Evolutionary conservation across 306 rosid species (phyloP), one percentile per base, ranked within the genome.

Genomic region (Calophaca sinica): DNA sequence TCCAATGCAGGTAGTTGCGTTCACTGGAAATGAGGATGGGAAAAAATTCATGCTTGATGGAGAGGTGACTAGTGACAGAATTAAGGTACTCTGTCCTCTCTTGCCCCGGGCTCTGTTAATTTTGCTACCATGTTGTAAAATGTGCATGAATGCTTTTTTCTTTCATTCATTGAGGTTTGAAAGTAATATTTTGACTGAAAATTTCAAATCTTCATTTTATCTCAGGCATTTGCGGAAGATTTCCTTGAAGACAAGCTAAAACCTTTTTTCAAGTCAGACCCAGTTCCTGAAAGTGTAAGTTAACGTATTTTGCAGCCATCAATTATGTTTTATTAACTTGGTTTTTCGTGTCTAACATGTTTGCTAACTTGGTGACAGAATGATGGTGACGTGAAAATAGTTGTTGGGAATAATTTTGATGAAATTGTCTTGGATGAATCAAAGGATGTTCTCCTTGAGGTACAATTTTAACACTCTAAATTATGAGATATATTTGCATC

Each of bases 361-460:
- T 38, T 41, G 49, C 10, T 51, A 36, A n/a, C 74, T 52, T 50
- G 51, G 31, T 79, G 39, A 66, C 87, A 96, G 99, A 96, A 96
- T 62, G 94, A 89, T 11, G 97, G 81, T 14, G 97, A 92, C 60
- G 97, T 96, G 80, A 96, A 96, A 75, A 83, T 96, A 72, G 93
- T 96, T 26, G 99, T 96, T 52, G 99, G 98, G 80, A 68, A 90
- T 78, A 96, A 90, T 72, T 96, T 96, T 61, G 97, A 96, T 67
- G 92, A 92, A 36, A 86, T 96, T 84, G 99, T 96, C 75, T 78
- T 96, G 86, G 98, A 96, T 46, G 99, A 96, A 79, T 96, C 99
- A 3, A 96, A 90, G 90, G 99, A 96, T 61, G 98, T 96, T 80
- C 97, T 96, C 76, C 99, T 96, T 7, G 99, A 96, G 98, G 99